Conservation (phyloP, 805 yeast genomes). For the Wickerhamomyces sydowiorum region DNA sequence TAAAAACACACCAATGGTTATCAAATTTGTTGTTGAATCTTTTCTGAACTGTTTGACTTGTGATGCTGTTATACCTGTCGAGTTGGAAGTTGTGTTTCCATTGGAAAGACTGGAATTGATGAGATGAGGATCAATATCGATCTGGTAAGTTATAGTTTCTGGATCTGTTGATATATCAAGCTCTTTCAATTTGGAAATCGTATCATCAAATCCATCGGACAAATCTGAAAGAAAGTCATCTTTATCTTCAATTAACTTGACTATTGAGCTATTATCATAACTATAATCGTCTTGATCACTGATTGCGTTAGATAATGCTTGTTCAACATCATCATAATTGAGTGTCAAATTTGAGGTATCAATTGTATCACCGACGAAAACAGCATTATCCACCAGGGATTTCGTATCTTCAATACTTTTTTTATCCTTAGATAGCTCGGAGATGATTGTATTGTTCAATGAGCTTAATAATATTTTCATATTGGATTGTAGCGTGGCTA, state of each 20-base stretch:
- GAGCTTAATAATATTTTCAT: not conserved
- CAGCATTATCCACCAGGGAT: not conserved
- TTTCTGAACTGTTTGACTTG: not conserved
- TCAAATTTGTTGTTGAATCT: not conserved
- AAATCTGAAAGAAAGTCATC: not conserved
- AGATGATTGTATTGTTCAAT: constrained; percentile 25
- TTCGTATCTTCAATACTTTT: constrained; percentile 37
- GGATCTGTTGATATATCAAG: not conserved
- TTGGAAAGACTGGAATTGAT: too few relatives aligned
- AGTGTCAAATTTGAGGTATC: not conserved
- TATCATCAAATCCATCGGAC: not conserved
- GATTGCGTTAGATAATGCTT: not conserved
- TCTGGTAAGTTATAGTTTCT: not conserved
- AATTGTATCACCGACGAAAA: not conserved
- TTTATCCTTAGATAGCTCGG: constrained; percentile 40
- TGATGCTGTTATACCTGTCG: not conserved
- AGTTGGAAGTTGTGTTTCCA: not conserved
- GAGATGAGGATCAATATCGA: not conserved
- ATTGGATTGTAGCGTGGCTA: not conserved
- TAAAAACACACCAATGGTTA: not conserved
- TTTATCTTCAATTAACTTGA: not conserved
- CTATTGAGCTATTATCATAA: not conserved
- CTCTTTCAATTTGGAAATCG: not conserved
- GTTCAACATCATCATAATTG: not conserved
- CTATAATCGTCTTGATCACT: too few relatives aligned